These are phyloP conservation scores for Paramecium sonneborni DNA, from an alignment of 73 alveolate species.

Conservation along the genomic window DNA sequence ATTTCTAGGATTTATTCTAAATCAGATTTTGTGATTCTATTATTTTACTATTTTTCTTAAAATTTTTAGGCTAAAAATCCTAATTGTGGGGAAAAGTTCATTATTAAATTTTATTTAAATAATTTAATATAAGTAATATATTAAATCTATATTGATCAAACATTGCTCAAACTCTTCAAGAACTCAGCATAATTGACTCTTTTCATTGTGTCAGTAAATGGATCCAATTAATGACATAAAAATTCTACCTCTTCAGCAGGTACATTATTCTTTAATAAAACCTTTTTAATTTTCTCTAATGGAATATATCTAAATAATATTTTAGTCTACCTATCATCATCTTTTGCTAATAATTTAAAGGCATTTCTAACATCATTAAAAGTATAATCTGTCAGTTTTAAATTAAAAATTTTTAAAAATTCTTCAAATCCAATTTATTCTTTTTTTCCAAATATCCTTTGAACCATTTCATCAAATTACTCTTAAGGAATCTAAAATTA, in stretches of 20 bases:
- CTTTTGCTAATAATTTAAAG: constrained; percentile 66
- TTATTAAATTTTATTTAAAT: background rate
- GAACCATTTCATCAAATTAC: constrained; percentile 64
- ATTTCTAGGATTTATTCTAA: background rate
- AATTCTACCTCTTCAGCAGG: constrained; percentile 64
- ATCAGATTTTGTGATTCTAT: background rate
- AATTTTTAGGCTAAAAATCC: background rate
- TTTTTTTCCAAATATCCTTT: constrained; percentile 62
- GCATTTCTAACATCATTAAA: constrained; percentile 70
- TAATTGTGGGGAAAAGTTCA: constrained; percentile 37
- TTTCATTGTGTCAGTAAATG: constrained; percentile 65
- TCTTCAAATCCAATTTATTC: constrained; percentile 67
- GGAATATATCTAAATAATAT: constrained; percentile 45
- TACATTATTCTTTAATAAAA: constrained; percentile 51
- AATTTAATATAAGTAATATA: background rate
- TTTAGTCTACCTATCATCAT: constrained; percentile 60
- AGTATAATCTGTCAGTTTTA: constrained; percentile 64
- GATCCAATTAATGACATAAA: constrained; percentile 65
- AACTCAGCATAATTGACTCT: constrained; percentile 66
- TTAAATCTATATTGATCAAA: constrained; percentile 2
- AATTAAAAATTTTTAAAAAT: constrained; percentile 63
- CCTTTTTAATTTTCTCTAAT: constrained; percentile 61
- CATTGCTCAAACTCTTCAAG: constrained; percentile 54
- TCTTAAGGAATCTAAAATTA: constrained; percentile 45
- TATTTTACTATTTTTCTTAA: background rate